Percentiles rank a stretch among this genome's conserved stretches.
Evolutionary conservation across 2,329 filamentous ascomycete genomes (phyloP).

Genomic region (Colletotrichum plurivorum): DNA sequence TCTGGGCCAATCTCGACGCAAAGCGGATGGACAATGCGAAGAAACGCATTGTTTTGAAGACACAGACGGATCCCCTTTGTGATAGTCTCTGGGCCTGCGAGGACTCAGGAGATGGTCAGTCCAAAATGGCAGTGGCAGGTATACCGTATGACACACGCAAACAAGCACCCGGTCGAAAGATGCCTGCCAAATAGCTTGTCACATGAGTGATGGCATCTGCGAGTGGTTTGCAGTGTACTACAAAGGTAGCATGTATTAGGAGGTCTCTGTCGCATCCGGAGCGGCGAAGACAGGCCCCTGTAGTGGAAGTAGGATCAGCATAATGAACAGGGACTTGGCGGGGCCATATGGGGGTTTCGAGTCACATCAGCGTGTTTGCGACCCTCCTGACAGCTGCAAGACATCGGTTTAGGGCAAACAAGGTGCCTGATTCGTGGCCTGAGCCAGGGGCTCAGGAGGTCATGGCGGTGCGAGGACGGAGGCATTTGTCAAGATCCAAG

Average conservation of each 20-base stretch:
- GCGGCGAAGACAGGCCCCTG: conserved; percentile 8
- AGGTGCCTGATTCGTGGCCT: not conserved
- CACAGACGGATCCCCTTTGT: conserved; percentile 5
- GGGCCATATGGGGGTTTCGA: conserved; percentile 25
- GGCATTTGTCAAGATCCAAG: conserved; percentile 2
- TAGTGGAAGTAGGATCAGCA: conserved; percentile 26
- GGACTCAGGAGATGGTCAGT: not conserved
- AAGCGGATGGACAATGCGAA: conserved; percentile 4
- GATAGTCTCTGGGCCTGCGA: not conserved
- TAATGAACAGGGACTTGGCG: conserved; percentile 26
- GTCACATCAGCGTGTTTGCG: conserved; percentile 21
- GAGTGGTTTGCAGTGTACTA: conserved; percentile 15
- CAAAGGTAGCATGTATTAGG: no score
- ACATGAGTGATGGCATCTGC: conserved; percentile 36
- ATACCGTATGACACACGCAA: not conserved
- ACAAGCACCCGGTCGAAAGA: not conserved
- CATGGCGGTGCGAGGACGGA: conserved; percentile 17
- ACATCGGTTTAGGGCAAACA: conserved; percentile 27
- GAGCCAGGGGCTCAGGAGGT: conserved; percentile 8
- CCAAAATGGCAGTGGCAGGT: not conserved
- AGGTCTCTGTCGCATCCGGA: conserved; percentile 17
- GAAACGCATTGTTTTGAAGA: not conserved
- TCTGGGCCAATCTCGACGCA: conserved; percentile 14
- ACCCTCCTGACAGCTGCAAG: conserved; percentile 38
- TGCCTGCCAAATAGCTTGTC: conserved; percentile 16